Percentiles rank a stretch among this genome's conserved stretches.
Conservation (phyloP, 2,329 filamentous ascomycete genomes). For the Nemania abortiva region DNA sequence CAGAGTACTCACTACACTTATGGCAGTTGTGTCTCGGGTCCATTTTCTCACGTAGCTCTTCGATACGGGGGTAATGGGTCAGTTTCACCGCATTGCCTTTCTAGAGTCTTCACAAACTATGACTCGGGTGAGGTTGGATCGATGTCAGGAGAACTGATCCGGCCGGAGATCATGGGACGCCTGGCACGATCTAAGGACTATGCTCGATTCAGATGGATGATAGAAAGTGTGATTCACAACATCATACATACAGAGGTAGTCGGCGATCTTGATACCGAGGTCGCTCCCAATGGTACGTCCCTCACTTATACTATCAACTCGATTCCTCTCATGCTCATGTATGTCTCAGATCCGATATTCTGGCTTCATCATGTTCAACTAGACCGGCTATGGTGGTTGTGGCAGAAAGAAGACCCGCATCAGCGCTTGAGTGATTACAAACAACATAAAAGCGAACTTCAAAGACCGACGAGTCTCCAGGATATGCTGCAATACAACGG, state of each 20-base stretch:
- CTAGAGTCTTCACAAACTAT: conserved; percentile 17
- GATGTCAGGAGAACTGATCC: conserved; percentile 24
- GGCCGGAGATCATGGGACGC: conserved; percentile 22
- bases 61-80: conserved; percentile 18
- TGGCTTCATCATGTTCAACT: conserved; percentile 28
- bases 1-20: conserved; percentile 15
- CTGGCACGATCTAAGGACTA: conserved; percentile 19
- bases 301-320: background rate
- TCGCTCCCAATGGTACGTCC: conserved; percentile 18
- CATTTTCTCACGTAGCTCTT: conserved; percentile 16
- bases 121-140: conserved; percentile 22
- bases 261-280: conserved; percentile 21
- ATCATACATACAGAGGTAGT: conserved; percentile 22
- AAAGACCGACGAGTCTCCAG: conserved; percentile 14
- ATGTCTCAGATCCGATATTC: conserved; percentile 22
- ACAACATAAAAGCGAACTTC: conserved; percentile 6
- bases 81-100: conserved; percentile 14
- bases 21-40: conserved; percentile 20
- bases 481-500: conserved; percentile 12
- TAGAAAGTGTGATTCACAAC: conserved; percentile 22
- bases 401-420: conserved; percentile 16
- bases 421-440: conserved; percentile 14
- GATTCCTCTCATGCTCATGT: background rate
- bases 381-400: conserved; percentile 23
- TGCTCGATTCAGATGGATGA: conserved; percentile 16